A percentile compares a stretch with the other conserved stretches of the same genome.
Conservation (phyloP, 352 stramenopile genomes). For the Phytopythium aichiense region DNA sequence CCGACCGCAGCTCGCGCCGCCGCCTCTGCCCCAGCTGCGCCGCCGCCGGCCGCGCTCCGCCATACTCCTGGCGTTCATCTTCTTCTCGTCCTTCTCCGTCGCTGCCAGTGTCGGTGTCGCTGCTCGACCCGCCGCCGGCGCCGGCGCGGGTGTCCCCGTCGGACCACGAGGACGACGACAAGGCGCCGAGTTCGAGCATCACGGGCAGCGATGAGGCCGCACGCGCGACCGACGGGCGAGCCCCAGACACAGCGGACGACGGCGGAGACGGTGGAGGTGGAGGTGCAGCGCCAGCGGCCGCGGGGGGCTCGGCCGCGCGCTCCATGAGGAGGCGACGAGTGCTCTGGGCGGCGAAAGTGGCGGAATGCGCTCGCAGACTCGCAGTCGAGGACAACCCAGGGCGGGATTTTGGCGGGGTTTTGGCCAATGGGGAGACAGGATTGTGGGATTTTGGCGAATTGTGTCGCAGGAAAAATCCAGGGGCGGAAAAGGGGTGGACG, state of each 20-base stretch:
- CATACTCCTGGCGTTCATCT: background rate
- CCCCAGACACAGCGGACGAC: background rate
- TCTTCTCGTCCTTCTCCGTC: slow-evolving; percentile 6
- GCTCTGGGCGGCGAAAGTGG: background rate
- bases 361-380: too few species aligned
- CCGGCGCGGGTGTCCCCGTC: background rate
- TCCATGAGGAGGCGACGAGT: background rate
- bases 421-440: background rate
- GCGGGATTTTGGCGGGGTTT: background rate
- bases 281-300: background rate
- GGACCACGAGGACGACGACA: background rate
- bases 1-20: background rate
- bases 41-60: slow-evolving; percentile 11
- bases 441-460: slow-evolving; percentile 1
- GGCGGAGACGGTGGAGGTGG: background rate
- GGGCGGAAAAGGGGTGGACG: background rate
- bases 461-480: slow-evolving; percentile 10
- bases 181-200: slow-evolving; percentile 8
- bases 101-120: background rate
- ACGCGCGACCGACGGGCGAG: slow-evolving; percentile 3
- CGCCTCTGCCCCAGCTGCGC: slow-evolving; percentile 8
- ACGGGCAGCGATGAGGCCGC: slow-evolving; percentile 14
- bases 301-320: background rate
- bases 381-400: background rate
- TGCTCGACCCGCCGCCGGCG: background rate